These are phyloP conservation scores for Hyparrhenia diplandra DNA, from an alignment of 176 grass and related monocot genomes.

Conservation along the genomic window DNA sequence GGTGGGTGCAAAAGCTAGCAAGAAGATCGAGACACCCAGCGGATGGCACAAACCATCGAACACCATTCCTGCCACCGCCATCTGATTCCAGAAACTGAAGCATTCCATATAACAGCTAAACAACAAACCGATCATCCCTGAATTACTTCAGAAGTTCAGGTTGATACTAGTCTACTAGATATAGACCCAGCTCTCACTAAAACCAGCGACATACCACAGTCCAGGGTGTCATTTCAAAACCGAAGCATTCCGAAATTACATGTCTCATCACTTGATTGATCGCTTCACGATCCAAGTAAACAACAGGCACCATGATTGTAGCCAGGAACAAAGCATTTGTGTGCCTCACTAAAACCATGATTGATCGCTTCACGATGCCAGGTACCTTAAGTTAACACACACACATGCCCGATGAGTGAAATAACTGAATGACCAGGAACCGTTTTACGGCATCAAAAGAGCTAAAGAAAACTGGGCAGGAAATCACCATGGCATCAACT, in stretches of 20 bases:
- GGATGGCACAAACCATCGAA: too few relatives aligned
- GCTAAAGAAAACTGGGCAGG: background rate
- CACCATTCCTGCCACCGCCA: too few relatives aligned
- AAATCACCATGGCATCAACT: background rate
- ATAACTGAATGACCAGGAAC: background rate
- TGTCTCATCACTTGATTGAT: background rate
- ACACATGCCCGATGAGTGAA: too few relatives aligned
- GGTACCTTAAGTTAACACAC: background rate
- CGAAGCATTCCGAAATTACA: background rate
- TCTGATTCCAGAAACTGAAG: too few relatives aligned
- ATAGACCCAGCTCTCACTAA: background rate
- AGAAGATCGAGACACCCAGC: too few relatives aligned
- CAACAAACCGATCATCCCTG: background rate
- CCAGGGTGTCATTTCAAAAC: background rate
- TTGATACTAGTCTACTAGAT: too few relatives aligned
- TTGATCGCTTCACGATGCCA: too few relatives aligned
- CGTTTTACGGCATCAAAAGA: background rate
- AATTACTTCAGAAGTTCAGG: background rate
- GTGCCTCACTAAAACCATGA: too few relatives aligned
- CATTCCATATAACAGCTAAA: too few relatives aligned
- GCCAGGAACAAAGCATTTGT: background rate
- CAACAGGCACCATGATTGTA: background rate
- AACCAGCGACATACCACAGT: background rate
- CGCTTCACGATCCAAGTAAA: background rate
- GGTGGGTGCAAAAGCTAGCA: too few relatives aligned